These are phyloP conservation scores for Lodderomyces oxycetoniae DNA, from an alignment of 1,139 yeast genomes.

Conservation along the genomic window DNA sequence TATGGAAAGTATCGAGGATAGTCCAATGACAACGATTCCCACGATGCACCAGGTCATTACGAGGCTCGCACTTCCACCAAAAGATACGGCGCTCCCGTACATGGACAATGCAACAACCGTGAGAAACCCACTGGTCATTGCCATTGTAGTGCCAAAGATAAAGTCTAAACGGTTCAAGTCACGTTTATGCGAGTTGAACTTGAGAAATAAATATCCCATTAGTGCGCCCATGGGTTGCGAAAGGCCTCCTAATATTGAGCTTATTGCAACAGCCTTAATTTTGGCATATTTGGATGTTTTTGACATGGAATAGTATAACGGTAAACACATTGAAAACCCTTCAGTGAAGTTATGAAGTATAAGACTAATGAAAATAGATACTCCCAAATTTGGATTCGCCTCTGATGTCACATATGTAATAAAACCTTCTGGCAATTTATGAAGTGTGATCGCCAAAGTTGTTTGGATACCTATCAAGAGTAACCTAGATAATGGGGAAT, in stretches of 20 bases:
- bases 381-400: slow-evolving; percentile 69
- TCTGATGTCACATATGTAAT: slow-evolving; percentile 76
- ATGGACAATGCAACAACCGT: slow-evolving; percentile 77
- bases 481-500: slow-evolving; percentile 70
- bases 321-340: slow-evolving; percentile 92
- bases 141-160: slow-evolving; percentile 61
- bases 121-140: slow-evolving; percentile 80
- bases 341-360: slow-evolving; percentile 91
- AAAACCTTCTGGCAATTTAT: slow-evolving; percentile 93
- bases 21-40: slow-evolving; percentile 42
- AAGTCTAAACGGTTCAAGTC: slow-evolving; percentile 33
- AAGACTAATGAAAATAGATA: slow-evolving; percentile 76
- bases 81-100: slow-evolving; percentile 73
- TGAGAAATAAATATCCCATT: slow-evolving; percentile 57
- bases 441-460: slow-evolving; percentile 78
- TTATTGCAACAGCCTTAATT: slow-evolving; percentile 57
- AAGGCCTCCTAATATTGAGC: slow-evolving; percentile 70
- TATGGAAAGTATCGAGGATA: slow-evolving; percentile 18
- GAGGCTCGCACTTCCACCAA: slow-evolving; percentile 56
- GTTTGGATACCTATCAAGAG: slow-evolving; percentile 88
- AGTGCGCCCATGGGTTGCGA: slow-evolving; percentile 91
- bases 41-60: slow-evolving; percentile 50
- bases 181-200: slow-evolving; percentile 30
- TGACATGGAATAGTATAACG: slow-evolving; percentile 66
- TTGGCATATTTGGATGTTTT: slow-evolving; percentile 33